Conservation (phyloP, 2,329 filamentous ascomycete genomes). For the Ophiocordyceps australis region DNA sequence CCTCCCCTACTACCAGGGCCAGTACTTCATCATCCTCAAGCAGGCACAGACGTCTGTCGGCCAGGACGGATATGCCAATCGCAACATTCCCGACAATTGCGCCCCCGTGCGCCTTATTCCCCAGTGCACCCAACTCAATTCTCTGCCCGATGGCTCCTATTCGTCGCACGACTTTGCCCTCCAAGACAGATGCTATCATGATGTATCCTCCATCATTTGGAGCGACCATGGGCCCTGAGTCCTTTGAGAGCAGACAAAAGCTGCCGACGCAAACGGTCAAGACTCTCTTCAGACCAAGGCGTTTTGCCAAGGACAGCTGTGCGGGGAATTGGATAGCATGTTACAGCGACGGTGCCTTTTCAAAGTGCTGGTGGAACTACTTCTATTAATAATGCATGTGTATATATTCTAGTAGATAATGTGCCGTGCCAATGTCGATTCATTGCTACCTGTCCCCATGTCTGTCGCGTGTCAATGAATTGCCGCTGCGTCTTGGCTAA, state of each 20-base stretch:
- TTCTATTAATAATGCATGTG: too few species aligned
- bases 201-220: conserved; percentile 19
- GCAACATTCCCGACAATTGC: conserved; percentile 17
- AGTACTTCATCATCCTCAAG: conserved; percentile 16
- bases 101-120: conserved; percentile 20
- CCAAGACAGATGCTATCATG: conserved; percentile 16
- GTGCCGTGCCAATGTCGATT: too few species aligned
- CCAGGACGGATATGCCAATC: conserved; percentile 4
- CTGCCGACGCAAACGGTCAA: too few species aligned
- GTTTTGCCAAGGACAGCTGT: too few species aligned
- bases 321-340: too few species aligned
- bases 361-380: too few species aligned
- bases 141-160: conserved; percentile 12
- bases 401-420: too few species aligned
- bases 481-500: not conserved
- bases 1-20: conserved; percentile 18
- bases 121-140: conserved; percentile 17
- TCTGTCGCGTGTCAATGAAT: too few species aligned
- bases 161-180: conserved; percentile 18
- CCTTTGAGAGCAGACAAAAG: too few species aligned
- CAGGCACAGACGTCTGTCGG: conserved; percentile 10
- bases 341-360: too few species aligned
- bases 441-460: too few species aligned
- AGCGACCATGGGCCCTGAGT: conserved; percentile 7
- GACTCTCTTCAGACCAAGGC: too few species aligned